Evolutionary conservation across 1,284 basidiomycete genomes (phyloP).

Genomic region (Leccinum ponderosum): DNA sequence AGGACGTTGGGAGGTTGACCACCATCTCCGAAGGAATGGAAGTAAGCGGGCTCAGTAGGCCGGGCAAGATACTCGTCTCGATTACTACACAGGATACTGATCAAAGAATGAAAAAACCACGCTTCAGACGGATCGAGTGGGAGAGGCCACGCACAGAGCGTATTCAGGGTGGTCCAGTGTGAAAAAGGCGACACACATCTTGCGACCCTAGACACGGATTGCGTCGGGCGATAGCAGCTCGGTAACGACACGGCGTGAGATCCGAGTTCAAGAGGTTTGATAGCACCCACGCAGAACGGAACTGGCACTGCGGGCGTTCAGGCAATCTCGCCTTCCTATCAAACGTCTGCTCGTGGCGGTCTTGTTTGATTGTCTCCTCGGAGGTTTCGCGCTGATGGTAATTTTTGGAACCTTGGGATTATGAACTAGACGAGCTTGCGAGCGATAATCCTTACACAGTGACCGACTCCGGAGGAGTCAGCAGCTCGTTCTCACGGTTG

Average conservation of each 20-base stretch:
- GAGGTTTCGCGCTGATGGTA: slow-evolving; percentile 10
- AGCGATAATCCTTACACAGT: neutral
- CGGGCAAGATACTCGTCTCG: slow-evolving; percentile 72
- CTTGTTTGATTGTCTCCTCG: slow-evolving; percentile 17
- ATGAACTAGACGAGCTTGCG: neutral
- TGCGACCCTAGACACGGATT: slow-evolving; percentile 1
- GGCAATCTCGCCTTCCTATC: slow-evolving; percentile 3
- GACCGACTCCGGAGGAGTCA: neutral
- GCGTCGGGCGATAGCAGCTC: neutral
- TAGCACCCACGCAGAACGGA: neutral
- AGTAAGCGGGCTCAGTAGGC: slow-evolving; percentile 64
- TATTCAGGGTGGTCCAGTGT: slow-evolving; percentile 72
- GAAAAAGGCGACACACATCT: slow-evolving; percentile 76
- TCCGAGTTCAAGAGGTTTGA: neutral
- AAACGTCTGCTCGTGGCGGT: slow-evolving; percentile 5
- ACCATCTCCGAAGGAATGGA: slow-evolving; percentile 50
- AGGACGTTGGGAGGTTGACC: slow-evolving; percentile 41
- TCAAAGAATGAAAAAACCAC: neutral
- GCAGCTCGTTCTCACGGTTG: slow-evolving; percentile 15
- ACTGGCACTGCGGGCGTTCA: neutral
- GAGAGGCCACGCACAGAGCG: slow-evolving; percentile 59
- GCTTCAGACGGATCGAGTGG: slow-evolving; percentile 1
- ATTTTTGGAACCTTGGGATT: neutral
- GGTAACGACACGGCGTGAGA: slow-evolving; percentile 8
- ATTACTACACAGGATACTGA: slow-evolving; percentile 72